Base-by-base conservation (phyloP, 2,329 filamentous ascomycete species). In the Samsoniella hepiali region DNA sequence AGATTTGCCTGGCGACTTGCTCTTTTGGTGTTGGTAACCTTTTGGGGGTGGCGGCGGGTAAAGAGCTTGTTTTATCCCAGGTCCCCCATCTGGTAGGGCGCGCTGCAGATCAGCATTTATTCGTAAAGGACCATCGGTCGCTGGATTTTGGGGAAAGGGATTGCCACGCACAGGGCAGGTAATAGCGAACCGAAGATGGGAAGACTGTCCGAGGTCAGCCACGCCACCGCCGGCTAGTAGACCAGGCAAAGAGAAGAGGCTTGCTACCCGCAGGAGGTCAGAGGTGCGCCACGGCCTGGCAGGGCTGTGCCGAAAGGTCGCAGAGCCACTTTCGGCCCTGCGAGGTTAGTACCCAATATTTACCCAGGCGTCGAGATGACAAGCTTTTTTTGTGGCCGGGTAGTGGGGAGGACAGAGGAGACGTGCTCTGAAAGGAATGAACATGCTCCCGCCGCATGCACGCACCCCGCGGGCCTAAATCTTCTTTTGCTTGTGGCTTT, bases 51-150 rank as follows among this genome's bases (percentile, higher is more conserved):
- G 17, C 6, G 44, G 45, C 4, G 22, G 45, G 2, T 27, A 22
- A 13, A 54, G 15, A 44, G 50, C 32, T 45, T 57, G 54, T 57
- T 57, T 45, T 22, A 17, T 58, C 42, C n/a, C 55, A 58, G 27
- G 40, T 36, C 15, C 36, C 17, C 32, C 29, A 36, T 49, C n/a
- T 22, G 15, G 55, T 15, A 36, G 27, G 55, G 27, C 40, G 29
- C 15, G 6, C 22, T 34, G 55, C 22, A 36, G 55, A 58, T 58
- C 40, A 34, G 22, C 10, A 40, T 13, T 22, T 22, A 22, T 40
- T 40, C 34, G 22, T 22, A 22, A 22, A 40, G 38, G 11, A 40
- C 38, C 38, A 40, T 13, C 47, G 27, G 47, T 13, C 11, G 27
- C 47, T 50, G 47, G 29, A 50, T 13, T 50, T 50, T 13, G 27